These are phyloP conservation scores for Coprinellus micaceus DNA, from an alignment of 768 basidiomycete species.

Conservation along the genomic window DNA sequence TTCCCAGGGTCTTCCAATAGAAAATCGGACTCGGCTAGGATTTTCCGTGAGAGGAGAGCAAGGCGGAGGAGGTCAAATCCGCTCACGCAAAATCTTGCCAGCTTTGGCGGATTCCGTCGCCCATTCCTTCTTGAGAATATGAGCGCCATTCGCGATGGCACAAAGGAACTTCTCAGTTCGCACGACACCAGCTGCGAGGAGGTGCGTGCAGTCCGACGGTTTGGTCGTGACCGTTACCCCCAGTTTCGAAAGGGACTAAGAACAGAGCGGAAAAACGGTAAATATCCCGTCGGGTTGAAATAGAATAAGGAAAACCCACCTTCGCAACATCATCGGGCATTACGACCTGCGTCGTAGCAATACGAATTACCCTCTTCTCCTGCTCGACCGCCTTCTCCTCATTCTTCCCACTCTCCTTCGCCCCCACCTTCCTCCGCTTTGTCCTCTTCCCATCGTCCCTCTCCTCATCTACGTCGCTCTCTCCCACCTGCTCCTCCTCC, in stretches of 20 bases:
- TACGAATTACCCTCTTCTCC: constrained; percentile 22
- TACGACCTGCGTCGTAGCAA: constrained; percentile 68
- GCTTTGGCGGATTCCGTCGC: constrained; percentile 53
- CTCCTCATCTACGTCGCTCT: neutral
- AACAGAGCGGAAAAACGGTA: neutral
- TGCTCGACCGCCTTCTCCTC: constrained; percentile 12
- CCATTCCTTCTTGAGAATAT: constrained; percentile 69
- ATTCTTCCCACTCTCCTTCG: constrained; percentile 12
- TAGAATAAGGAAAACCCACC: constrained; percentile 34
- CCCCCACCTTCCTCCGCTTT: neutral
- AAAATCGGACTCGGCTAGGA: neutral
- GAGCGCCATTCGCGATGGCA: constrained; percentile 61
- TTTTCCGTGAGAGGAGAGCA: neutral
- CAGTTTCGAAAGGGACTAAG: constrained; percentile 58
- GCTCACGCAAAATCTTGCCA: constrained; percentile 62
- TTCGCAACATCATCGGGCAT: constrained; percentile 56
- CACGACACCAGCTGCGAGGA: constrained; percentile 64
- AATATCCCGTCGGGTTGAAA: neutral
- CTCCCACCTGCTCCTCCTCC: constrained; percentile 1
- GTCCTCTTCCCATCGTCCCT: constrained; percentile 3
- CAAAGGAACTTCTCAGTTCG: constrained; percentile 88
- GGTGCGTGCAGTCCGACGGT: constrained; percentile 71
- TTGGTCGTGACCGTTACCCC: constrained; percentile 64
- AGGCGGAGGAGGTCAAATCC: neutral
- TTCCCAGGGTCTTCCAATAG: constrained; percentile 48